A percentile compares a stretch with the other conserved stretches of the same genome.
phyloP scores from a whole-genome alignment of 345 rosid genomes.

The Lepidium aucheri region DNA sequence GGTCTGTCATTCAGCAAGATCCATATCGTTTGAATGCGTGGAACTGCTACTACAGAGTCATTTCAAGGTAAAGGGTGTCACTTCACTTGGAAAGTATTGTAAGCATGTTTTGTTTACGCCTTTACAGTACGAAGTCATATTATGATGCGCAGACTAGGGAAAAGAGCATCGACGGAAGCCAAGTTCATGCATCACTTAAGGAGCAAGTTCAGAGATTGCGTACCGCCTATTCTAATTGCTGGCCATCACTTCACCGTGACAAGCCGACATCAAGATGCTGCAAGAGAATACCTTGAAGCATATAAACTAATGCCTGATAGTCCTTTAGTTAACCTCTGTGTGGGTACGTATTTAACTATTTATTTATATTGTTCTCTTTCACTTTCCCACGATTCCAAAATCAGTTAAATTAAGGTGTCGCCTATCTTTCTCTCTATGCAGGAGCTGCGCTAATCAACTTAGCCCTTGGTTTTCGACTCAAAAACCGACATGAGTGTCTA shows the following conservation, averaged over 20 bases:
- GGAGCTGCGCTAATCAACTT: conserved; percentile 84
- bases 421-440: conserved; percentile 20
- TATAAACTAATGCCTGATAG: conserved; percentile 65
- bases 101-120: background rate
- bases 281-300: conserved; percentile 87
- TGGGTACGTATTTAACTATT: conserved; percentile 48
- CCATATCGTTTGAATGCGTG: conserved; percentile 81
- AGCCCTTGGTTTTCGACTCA: conserved; percentile 87
- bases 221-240: conserved; percentile 61
- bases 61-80: conserved; percentile 45
- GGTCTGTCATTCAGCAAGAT: conserved; percentile 58
- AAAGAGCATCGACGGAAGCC: conserved; percentile 44
- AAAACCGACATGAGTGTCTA: conserved; percentile 77
- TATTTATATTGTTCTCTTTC: background rate
- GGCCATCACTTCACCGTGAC: conserved; percentile 73
- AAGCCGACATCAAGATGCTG: conserved; percentile 87
- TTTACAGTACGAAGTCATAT: background rate
- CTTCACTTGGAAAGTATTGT: conserved; percentile 4
- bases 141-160: conserved; percentile 41
- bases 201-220: conserved; percentile 47
- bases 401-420: background rate
- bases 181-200: conserved; percentile 65
- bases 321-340: conserved; percentile 81
- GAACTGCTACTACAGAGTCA: conserved; percentile 85
- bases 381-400: background rate